Base-by-base conservation (phyloP, 257 asterid species). In the Capsicum rhomboideum region DNA sequence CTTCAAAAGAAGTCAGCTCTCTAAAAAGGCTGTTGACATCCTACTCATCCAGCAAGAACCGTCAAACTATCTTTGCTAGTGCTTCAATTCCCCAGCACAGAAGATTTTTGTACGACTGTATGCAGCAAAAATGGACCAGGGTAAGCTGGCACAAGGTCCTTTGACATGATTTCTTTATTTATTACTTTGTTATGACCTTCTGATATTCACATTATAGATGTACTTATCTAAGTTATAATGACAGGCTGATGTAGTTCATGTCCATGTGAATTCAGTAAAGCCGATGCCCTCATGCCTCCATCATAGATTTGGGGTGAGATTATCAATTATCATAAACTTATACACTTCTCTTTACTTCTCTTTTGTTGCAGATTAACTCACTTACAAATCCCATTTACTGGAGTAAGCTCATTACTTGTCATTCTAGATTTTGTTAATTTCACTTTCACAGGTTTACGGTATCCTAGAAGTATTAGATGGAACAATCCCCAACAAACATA, bases 51-150 rank as follows among this genome's bases (percentile, higher is more conserved):
- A 93, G 91, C 90, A 87, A 88, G 83, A 91, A 85, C 78, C 97
- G 97, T 56, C 98, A 96, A 88, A 94, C 98, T 23, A 87, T 96
- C 84, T 92, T 94, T 87, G 95, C 99, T 53, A 94, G 99, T 89
- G 99, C 99, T 61, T 93, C 99, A 46, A 86, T 96, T 85, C 99
- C 98, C 61, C 99, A 94, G 89, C 99, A 91, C 80, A 93, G 88
- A 80, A 93, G 98, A 82, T 96, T 96, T 84, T 82, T 94, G 69
- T 87, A 93, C 42, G 98, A 94, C 88, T 92, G 97, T 64, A 89
- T 92, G 82, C 99, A 94, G 87, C 97, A 94, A 83, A 96, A 96
- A 89, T 96, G 98, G 99, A 96, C 98, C 87, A 93, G 93, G 97
- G 99, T 96, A 82, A 29, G 84, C 80, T 82, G 66, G 83, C 37